Conservation (phyloP, 2,329 filamentous ascomycete genomes). For the Ilyonectria sp. region DNA sequence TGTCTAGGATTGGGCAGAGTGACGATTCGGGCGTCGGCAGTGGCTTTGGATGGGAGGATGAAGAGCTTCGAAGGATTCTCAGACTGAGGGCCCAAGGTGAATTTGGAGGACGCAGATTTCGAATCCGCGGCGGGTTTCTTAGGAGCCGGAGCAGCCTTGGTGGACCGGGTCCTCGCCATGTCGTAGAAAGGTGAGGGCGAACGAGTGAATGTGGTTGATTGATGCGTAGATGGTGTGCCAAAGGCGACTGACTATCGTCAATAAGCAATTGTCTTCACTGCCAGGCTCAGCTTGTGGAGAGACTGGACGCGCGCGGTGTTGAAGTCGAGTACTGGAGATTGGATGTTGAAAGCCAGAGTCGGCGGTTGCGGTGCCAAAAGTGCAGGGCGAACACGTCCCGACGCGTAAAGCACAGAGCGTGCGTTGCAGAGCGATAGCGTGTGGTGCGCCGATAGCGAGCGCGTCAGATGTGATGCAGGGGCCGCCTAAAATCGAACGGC, state of each 20-base stretch:
- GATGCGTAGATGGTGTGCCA: background rate
- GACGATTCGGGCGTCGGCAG: constrained; percentile 69
- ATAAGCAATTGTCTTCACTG: background rate
- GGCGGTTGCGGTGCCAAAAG: constrained; percentile 1
- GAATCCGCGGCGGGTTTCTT: constrained; percentile 48
- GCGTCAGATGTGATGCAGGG: constrained; percentile 19
- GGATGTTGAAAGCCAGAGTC: background rate
- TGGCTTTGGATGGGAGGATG: constrained; percentile 71
- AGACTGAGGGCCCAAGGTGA: constrained; percentile 57
- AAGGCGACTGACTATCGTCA: background rate
- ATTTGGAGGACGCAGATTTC: constrained; percentile 54
- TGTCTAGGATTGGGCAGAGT: constrained; percentile 73
- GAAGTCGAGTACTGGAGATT: background rate
- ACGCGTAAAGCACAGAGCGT: constrained; percentile 27
- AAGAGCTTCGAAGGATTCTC: constrained; percentile 69
- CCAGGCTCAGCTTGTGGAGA: constrained; percentile 23
- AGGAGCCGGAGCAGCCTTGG: constrained; percentile 51
- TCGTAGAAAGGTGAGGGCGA: constrained; percentile 4
- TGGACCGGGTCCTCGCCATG: constrained; percentile 68
- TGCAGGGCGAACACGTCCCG: constrained; percentile 7
- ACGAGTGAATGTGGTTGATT: constrained; percentile 3
- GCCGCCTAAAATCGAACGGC: constrained; percentile 8
- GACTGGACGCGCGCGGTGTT: background rate
- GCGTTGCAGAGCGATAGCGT: background rate
- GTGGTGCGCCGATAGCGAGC: background rate